Evolutionary conservation across 139 green algal species (phyloP).

Genomic region (Chlorella ohadii): DNA sequence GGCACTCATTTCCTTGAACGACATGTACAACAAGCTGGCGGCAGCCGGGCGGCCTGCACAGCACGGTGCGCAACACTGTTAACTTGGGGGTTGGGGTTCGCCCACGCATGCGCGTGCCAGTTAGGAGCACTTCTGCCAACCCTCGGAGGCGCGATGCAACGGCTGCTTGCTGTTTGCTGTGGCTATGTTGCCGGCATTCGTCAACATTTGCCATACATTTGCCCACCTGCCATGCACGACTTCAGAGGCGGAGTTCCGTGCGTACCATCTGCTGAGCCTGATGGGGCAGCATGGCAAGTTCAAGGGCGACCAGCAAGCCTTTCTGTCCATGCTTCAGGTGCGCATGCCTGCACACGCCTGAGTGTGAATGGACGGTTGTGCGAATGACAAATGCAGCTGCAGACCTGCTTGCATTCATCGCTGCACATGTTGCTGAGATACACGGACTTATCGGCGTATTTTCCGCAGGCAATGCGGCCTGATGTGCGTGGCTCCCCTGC

Average conservation of each 20-base stretch:
- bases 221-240: background rate
- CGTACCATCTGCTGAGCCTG: conserved; percentile 77
- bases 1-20: conserved; percentile 68
- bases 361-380: no score
- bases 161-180: background rate
- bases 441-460: background rate
- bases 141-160: no score
- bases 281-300: conserved; percentile 78
- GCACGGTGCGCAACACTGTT: conserved; percentile 13
- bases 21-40: conserved; percentile 72
- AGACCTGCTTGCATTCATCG: background rate
- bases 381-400: no score
- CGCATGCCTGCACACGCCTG: background rate
- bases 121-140: no score
- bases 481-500: conserved; percentile 36
- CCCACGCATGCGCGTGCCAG: no score
- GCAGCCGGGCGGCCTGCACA: conserved; percentile 24
- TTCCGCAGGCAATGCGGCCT: conserved; percentile 35
- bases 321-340: conserved; percentile 44
- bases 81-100: background rate
- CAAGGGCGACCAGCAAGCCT: conserved; percentile 47
- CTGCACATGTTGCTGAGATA: background rate
- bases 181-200: background rate
- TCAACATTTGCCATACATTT: background rate
- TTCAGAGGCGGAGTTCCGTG: conserved; percentile 75